Conservation (phyloP, 1,139 yeast species). For the Pichiaceae sp. region DNA sequence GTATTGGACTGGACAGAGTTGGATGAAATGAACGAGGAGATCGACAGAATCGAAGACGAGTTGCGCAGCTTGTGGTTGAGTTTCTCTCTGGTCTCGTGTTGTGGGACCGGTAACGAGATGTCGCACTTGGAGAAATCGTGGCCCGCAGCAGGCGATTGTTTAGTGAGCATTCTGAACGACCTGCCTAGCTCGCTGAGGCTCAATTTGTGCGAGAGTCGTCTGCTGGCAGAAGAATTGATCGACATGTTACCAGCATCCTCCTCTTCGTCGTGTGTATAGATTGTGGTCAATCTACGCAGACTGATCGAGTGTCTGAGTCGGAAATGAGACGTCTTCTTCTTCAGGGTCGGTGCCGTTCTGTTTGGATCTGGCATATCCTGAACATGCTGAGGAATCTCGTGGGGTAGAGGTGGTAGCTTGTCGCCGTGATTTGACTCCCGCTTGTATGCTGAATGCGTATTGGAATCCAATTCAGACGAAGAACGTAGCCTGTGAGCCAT, state of each 20-base stretch:
- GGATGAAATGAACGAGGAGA: slow-evolving; percentile 20
- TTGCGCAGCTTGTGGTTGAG: slow-evolving; percentile 43
- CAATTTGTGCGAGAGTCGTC: slow-evolving; percentile 1
- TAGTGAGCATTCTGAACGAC: background rate
- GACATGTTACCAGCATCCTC: background rate
- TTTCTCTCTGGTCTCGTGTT: slow-evolving; percentile 45
- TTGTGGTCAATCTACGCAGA: slow-evolving; percentile 1
- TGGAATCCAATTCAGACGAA: background rate
- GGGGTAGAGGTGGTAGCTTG: background rate
- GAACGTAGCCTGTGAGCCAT: slow-evolving; percentile 1
- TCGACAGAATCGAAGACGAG: slow-evolving; percentile 38
- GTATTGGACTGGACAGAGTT: slow-evolving; percentile 4
- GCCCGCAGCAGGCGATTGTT: slow-evolving; percentile 27
- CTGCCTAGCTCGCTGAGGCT: slow-evolving; percentile 1
- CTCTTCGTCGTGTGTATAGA: background rate
- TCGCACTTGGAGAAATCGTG: slow-evolving; percentile 19
- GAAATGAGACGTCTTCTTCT: slow-evolving; percentile 2
- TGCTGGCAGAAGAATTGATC: background rate
- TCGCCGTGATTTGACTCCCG: background rate
- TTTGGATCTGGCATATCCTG: background rate
- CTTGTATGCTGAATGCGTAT: background rate
- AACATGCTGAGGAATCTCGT: background rate
- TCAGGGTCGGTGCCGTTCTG: background rate
- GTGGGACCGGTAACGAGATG: slow-evolving; percentile 54
- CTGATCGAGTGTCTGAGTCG: slow-evolving; percentile 3